Base-by-base conservation (phyloP, 352 stramenopile species). In the Globisporangium ultimum region DNA sequence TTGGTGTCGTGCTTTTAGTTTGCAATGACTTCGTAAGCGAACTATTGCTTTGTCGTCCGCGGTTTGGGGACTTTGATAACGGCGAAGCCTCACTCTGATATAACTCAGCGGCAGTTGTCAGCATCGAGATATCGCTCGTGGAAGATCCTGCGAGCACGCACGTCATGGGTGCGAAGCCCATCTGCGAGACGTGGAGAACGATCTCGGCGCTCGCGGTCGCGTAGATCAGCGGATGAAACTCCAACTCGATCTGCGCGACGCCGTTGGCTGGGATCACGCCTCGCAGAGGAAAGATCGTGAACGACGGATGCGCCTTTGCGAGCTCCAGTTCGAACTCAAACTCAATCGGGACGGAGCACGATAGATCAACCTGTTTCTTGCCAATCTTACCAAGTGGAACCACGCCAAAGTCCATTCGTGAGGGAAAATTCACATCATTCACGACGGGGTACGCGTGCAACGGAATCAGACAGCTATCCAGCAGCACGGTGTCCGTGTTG, bases 391-490 rank as follows among this genome's bases (percentile, higher is more conserved):
- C 77, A 12, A 91, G 55, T 0, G 79, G 56, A 18, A 90, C 80
- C 47, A 61, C 72, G 10, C 88, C 89, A 75, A 97, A 96, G 70
- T 95, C 82, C 59, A 97, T 80, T 10, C 81, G 67, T 11, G 70
- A 63, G 6, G 88, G 88, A 38, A 97, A 95, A 12, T 32, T 47
- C 28, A 94, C 79, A 50, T 87, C 55, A 54, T 95, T 95, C 40
- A 91, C 69, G 20, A 92, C 86, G 12, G 89, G 89, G 52, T 97
- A 97, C 3, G 80, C 89, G 57, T 97, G 89, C 12, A 97, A 48
- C 24, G 89, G 88, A 22, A 97, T 67, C 40, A 93, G 60, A 9
- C 82, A 73, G 46, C 68, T 74, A 40, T 76, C 75, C 12, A 65
- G 51, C 9, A 72, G 67, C 34, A 58, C 55, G 9, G 70, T 63